phyloP scores from a whole-genome alignment of 805 yeast species.

The Kodamaea lidongshanica region DNA sequence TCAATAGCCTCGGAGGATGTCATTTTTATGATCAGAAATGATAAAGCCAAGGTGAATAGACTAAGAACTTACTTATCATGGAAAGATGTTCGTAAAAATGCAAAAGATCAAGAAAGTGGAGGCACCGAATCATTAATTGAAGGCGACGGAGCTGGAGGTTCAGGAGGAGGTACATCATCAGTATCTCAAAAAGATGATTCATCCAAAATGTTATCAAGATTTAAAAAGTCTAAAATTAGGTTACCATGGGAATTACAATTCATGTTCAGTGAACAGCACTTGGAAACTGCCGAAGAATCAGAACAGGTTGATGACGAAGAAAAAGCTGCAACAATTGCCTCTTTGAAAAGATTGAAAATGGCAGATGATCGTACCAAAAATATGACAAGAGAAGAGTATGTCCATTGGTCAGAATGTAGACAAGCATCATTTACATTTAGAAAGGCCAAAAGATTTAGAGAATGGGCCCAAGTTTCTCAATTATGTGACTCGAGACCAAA shows the following conservation, averaged over 20 bases:
- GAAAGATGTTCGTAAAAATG: conserved; percentile 91
- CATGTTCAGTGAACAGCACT: conserved; percentile 87
- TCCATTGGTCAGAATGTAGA: conserved; percentile 97
- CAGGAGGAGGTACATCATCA: conserved; percentile 32
- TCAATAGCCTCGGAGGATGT: conserved; percentile 89
- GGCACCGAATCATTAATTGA: conserved; percentile 46
- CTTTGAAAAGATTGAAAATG: conserved; percentile 78
- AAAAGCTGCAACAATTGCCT: conserved; percentile 79
- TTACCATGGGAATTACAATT: conserved; percentile 94
- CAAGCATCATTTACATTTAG: conserved; percentile 96
- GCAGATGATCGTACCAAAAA: conserved; percentile 90
- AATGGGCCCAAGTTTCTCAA: conserved; percentile 87
- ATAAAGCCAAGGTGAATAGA: conserved; percentile 87
- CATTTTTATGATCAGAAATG: conserved; percentile 86
- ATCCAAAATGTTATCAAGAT: conserved; percentile 40
- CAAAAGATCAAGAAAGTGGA: conserved; percentile 52
- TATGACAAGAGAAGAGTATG: conserved; percentile 97
- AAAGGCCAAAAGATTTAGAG: conserved; percentile 88
- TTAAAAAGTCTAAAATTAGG: conserved; percentile 71
- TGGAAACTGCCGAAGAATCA: conserved; percentile 58
- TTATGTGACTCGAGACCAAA: conserved; percentile 86
- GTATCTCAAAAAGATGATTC: conserved; percentile 30
- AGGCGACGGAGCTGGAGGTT: conserved; percentile 43
- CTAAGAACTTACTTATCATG: conserved; percentile 87
- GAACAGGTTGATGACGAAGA: conserved; percentile 79